Conservation (phyloP, 1,284 basidiomycete species). For the Leucoagaricus sp. region DNA sequence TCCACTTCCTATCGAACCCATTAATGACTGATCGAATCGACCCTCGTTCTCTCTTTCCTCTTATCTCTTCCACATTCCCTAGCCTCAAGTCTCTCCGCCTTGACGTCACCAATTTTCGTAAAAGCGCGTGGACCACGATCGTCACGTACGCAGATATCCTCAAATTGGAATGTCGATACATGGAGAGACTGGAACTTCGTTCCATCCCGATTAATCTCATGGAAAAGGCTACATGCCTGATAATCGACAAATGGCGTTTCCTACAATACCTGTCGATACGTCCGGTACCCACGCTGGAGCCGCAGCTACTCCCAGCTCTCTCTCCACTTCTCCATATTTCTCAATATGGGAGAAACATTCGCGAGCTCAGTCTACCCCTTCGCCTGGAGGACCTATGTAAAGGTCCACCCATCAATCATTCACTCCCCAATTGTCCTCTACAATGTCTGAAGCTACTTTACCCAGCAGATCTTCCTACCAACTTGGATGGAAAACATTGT, state of each 20-base stretch:
- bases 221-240: neutral
- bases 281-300: neutral
- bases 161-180: neutral
- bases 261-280: neutral
- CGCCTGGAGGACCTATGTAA: neutral
- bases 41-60: neutral
- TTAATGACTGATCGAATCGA: neutral
- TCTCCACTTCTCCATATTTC: neutral
- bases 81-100: neutral
- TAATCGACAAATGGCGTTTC: neutral
- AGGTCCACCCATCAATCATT: too few relatives aligned
- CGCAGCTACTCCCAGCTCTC: fast-evolving
- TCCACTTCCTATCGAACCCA: neutral
- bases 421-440: neutral
- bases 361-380: neutral
- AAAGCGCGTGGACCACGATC: neutral
- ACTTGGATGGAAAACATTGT: neutral
- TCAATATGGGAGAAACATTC: neutral
- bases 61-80: neutral
- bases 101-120: neutral
- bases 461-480: neutral
- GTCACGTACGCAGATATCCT: neutral
- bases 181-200: neutral
- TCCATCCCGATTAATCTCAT: neutral
- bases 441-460: neutral